These are phyloP conservation scores for Cymbidium sinense DNA, from an alignment of 106 monocot species.

Conservation along the genomic window DNA sequence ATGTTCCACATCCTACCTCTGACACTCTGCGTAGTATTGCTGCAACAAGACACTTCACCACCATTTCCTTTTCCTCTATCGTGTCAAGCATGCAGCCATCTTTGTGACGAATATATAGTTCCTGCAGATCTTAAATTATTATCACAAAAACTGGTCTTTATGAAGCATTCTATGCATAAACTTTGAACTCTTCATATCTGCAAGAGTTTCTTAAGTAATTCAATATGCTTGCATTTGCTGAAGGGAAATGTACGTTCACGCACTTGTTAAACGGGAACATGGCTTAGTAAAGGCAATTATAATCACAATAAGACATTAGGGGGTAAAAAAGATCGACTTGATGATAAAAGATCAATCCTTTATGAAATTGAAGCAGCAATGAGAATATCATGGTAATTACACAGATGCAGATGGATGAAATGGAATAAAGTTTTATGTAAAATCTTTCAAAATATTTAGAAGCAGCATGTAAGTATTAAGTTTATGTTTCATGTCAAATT, in stretches of 20 bases:
- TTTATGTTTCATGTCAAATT: too few species aligned
- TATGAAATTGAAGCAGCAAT: neutral
- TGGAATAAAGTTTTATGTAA: neutral
- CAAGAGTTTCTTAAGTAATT: neutral
- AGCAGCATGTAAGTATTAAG: neutral
- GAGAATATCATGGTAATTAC: neutral
- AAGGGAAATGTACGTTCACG: too few species aligned
- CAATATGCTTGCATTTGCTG: neutral
- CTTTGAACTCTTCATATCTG: neutral
- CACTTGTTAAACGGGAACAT: neutral
- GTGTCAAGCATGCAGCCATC: slow-evolving; percentile 66
- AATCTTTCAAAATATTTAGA: neutral
- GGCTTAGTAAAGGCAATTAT: neutral
- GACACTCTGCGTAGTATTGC: slow-evolving; percentile 84
- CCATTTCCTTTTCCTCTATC: slow-evolving; percentile 54
- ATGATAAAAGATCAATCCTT: neutral
- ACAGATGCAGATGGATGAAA: neutral
- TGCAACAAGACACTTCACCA: slow-evolving; percentile 86
- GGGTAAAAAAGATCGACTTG: neutral
- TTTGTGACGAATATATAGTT: slow-evolving; percentile 68
- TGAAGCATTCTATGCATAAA: neutral
- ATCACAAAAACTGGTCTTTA: neutral
- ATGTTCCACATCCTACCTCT: slow-evolving; percentile 42
- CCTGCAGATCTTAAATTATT: slow-evolving; percentile 36
- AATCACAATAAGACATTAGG: neutral